Evolutionary conservation across 768 basidiomycete species (phyloP), one percentile per base, ranked within the genome.

Genomic region (Baorangia bicolor): DNA sequence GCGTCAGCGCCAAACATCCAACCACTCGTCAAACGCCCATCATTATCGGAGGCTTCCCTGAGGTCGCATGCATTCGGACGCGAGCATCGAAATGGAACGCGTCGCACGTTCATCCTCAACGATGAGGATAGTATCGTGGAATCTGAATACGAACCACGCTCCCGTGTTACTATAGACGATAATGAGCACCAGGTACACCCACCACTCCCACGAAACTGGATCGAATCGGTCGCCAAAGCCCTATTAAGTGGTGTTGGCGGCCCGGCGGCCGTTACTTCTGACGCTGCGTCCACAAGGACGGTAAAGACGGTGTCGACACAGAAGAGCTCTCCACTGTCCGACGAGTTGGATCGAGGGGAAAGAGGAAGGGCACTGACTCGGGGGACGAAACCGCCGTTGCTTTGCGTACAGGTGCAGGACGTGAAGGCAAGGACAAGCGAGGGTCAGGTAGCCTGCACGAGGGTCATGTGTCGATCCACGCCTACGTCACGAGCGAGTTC

Each of bases 121-220:
- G 64, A 69, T n/a, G 67, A 68, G 38, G 72, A 65, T 13, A 60
- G 61, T 16, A 59, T 64, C 45, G 62, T 61, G 31, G 55, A 67
- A 31, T 61, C 62, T 8, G 61, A 62, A 31, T 50, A 59, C 28
- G 66, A 62, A 25, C 20, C 57, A n/a, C 60, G 13, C 28, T 40
- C 72, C 67, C 55, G 56, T 60, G 65, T 63, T 37, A 65, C 70
- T 44, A 73, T 67, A 7, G 75, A 75, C 51, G 64, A 63, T 16
- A 67, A 73, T 41, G 67, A 65, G 11, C 65, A 70, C 18, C 69
- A 66, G 38, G 50, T 50, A 34, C 57, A 55, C 44, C 84, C 84
- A n/a, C 83, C 86, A 5, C 73, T 89, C 31, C 87, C 88, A 4
- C 67, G 76, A 9, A 81, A 81, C n/a, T 90, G 88, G 88, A 72